Conservation (phyloP, 495 filamentous ascomycete genomes). For the Penicillium psychrofluorescens region DNA sequence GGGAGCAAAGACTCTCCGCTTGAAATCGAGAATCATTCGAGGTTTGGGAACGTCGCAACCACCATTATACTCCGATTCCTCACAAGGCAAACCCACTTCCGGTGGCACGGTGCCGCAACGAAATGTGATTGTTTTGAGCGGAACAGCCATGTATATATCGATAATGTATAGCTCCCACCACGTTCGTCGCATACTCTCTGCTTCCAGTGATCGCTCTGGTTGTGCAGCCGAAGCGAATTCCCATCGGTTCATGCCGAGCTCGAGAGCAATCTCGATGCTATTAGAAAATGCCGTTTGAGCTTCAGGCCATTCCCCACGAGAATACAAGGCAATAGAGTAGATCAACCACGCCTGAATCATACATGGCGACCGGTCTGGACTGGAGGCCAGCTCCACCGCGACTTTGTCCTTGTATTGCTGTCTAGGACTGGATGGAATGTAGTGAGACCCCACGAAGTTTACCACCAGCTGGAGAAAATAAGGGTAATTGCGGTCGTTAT, state of each 20-base stretch:
- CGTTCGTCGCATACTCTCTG: conserved; percentile 33
- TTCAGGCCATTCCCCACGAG: conserved; percentile 25
- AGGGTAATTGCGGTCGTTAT: conserved; percentile 30
- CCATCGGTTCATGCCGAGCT: conserved; percentile 29
- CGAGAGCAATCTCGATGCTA: conserved; percentile 26
- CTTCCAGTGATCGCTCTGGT: conserved; percentile 20
- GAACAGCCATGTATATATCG: conserved; percentile 29
- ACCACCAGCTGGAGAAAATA: conserved; percentile 28
- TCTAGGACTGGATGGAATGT: conserved; percentile 14
- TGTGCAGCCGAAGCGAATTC: conserved; percentile 22
- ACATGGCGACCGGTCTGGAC: conserved; percentile 19
- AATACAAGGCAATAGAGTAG: conserved; percentile 28
- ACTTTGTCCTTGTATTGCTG: conserved; percentile 19
- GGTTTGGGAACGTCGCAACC: conserved; percentile 21
- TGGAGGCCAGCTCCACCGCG: conserved; percentile 17
- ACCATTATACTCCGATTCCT: conserved; percentile 27
- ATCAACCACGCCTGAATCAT: conserved; percentile 34
- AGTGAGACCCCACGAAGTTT: conserved; percentile 32
- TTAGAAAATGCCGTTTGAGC: conserved; percentile 24
- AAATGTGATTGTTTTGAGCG: conserved; percentile 20
- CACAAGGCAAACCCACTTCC: conserved; percentile 33
- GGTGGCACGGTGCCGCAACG: conserved; percentile 24
- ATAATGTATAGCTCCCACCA: conserved; percentile 39
- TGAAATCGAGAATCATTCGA: conserved; percentile 25
- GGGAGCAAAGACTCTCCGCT: conserved; percentile 26